Evolutionary conservation across 441 rosid species (phyloP).

Genomic region (Adansonia madagascariensis): DNA sequence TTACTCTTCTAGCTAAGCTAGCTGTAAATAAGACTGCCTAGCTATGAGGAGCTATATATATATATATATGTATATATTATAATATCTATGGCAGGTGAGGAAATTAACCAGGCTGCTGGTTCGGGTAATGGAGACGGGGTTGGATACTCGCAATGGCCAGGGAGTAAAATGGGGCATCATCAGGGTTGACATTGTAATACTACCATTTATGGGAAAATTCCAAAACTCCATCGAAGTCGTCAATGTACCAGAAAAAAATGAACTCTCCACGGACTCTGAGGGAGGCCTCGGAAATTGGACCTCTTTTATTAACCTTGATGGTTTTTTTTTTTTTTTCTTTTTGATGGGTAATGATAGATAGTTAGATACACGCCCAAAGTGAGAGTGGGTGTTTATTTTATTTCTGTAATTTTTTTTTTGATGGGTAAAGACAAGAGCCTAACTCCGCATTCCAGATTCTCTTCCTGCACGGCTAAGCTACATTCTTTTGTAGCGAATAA

Average conservation of each 20-base stretch:
- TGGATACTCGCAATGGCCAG: not conserved
- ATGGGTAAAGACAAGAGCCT: too few relatives aligned
- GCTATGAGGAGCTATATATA: too few relatives aligned
- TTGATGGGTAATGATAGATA: too few relatives aligned
- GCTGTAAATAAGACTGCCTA: too few relatives aligned
- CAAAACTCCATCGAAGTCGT: slow-evolving; percentile 11
- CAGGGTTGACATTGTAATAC: slow-evolving; percentile 18
- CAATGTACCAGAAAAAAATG: slow-evolving; percentile 6
- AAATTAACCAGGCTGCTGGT: not conserved
- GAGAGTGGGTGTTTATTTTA: too few relatives aligned
- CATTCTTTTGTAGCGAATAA: not conserved
- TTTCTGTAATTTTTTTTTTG: too few relatives aligned
- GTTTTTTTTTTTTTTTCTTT: too few relatives aligned
- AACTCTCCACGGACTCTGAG: slow-evolving; percentile 28
- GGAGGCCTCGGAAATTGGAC: slow-evolving; percentile 34
- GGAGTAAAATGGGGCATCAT: not conserved
- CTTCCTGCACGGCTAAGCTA: not conserved
- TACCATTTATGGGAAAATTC: not conserved
- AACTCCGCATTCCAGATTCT: not conserved
- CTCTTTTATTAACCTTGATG: not conserved
- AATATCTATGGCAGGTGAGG: not conserved
- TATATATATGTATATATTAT: too few relatives aligned
- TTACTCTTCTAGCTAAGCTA: too few relatives aligned
- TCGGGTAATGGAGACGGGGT: not conserved
- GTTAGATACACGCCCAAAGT: too few relatives aligned